A percentile compares a stretch with the other conserved stretches of the same genome.
These are phyloP conservation scores for Phyllosticta capitalensis DNA, from an alignment of 2,329 filamentous ascomycete species.

Conservation along the genomic window DNA sequence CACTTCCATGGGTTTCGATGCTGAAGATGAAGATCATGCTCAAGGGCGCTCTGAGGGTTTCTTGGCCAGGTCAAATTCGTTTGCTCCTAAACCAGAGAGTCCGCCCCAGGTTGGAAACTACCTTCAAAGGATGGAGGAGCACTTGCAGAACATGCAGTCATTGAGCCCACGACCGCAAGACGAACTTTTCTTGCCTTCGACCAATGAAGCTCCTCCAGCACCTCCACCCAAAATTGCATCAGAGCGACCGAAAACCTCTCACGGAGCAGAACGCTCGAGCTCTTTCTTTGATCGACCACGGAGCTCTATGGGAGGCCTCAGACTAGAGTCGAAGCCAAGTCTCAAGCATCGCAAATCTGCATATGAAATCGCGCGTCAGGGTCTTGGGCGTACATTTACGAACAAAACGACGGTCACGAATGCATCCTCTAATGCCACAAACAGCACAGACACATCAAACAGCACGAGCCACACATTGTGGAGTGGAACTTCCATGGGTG, in stretches of 20 bases:
- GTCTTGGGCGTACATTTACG: conserved; percentile 71
- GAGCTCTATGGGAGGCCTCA: conserved; percentile 19
- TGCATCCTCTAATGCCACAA: conserved; percentile 56
- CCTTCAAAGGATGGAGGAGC: conserved; percentile 83
- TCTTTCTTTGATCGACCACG: conserved; percentile 1
- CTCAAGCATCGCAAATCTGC: conserved; percentile 62
- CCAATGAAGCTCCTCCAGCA: conserved; percentile 38
- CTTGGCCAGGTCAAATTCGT: conserved; percentile 2
- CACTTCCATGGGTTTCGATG: conserved; percentile 63
- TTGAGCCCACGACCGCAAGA: conserved; percentile 25
- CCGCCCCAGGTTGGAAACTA: conserved; percentile 74
- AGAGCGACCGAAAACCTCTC: conserved; percentile 20
- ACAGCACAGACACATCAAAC: conserved; percentile 54
- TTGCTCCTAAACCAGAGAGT: conserved; percentile 38
- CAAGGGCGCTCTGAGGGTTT: not conserved
- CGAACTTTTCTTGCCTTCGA: conserved; percentile 42
- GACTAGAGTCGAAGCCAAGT: conserved; percentile 5
- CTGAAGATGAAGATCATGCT: conserved; percentile 42
- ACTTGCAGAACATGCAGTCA: conserved; percentile 60
- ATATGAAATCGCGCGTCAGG: conserved; percentile 62
- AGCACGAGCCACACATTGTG: conserved; percentile 79
- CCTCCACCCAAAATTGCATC: conserved; percentile 50
- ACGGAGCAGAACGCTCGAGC: not conserved
- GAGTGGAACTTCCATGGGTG: conserved; percentile 86
- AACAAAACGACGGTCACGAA: conserved; percentile 80